phyloP scores from a whole-genome alignment of 192 early-diverging fungal species.

The Gryganskiella cystojenkinii region DNA sequence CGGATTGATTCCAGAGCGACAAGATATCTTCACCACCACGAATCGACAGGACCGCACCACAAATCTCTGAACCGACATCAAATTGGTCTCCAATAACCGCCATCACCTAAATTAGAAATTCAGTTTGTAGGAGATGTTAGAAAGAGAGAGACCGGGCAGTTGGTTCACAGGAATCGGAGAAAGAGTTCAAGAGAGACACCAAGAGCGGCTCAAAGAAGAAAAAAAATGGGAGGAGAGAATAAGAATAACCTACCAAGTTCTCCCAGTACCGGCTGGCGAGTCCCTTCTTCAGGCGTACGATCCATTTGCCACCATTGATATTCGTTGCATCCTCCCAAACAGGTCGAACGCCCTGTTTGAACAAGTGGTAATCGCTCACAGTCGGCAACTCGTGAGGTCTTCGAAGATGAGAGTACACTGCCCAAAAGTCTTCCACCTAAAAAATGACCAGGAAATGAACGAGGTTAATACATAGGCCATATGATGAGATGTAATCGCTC shows the following conservation, averaged over 20 bases:
- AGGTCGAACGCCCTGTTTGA: constrained; percentile 90
- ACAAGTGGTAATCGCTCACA: constrained; percentile 93
- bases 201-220: too few relatives aligned
- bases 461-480: too few relatives aligned
- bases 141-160: too few relatives aligned
- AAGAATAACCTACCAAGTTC: constrained; percentile 63
- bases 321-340: constrained; percentile 94
- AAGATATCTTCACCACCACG: constrained; percentile 94
- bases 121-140: constrained; percentile 10
- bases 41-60: constrained; percentile 93
- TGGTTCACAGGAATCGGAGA: too few relatives aligned
- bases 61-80: constrained; percentile 88
- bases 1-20: constrained; percentile 93
- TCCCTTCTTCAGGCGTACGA: constrained; percentile 92
- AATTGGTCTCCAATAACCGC: constrained; percentile 93
- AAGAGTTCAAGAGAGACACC: too few relatives aligned
- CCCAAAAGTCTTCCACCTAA: constrained; percentile 82
- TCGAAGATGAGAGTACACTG: constrained; percentile 79
- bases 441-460: background rate
- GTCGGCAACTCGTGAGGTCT: constrained; percentile 86
- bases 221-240: too few relatives aligned
- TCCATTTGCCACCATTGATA: constrained; percentile 95
- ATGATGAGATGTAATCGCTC: too few relatives aligned
- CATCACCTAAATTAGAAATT: constrained; percentile 63
- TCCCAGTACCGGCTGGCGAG: constrained; percentile 94